phyloP scores from a whole-genome alignment of 2,329 filamentous ascomycete species.

The Calonectria henricotiae region DNA sequence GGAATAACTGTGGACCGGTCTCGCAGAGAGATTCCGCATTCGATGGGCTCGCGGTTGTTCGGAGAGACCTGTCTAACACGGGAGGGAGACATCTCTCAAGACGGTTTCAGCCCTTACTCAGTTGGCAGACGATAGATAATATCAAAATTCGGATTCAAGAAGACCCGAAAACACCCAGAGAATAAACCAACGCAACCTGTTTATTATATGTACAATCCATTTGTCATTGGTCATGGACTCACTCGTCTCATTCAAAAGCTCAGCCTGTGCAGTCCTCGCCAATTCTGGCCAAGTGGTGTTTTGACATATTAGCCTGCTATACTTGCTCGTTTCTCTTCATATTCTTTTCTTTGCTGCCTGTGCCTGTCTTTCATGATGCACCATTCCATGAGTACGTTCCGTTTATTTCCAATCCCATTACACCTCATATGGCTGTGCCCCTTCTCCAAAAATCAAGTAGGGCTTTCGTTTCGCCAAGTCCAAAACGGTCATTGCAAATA shows the following conservation, averaged over 20 bases:
- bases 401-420: constrained; percentile 47
- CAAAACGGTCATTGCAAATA: constrained; percentile 93
- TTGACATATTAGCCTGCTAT: not conserved
- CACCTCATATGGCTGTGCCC: constrained; percentile 72
- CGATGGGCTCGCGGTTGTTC: not conserved
- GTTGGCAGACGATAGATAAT: not conserved
- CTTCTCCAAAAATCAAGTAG: constrained; percentile 84
- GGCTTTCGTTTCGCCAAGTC: constrained; percentile 93
- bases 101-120: not conserved
- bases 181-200: not conserved
- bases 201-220: no score
- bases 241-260: not conserved
- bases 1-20: constrained; percentile 49
- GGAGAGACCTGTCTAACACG: not conserved
- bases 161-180: not conserved
- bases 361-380: not conserved
- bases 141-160: not conserved
- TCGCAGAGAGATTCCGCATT: constrained; percentile 27
- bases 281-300: not conserved
- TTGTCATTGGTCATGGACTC: not conserved
- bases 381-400: not conserved
- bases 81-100: not conserved
- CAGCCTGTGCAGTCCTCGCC: not conserved
- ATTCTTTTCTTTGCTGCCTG: not conserved
- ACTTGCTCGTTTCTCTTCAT: not conserved